A percentile compares a stretch with the other conserved stretches of the same genome.
These are phyloP conservation scores for Cladosporium sphaerospermum DNA, from an alignment of 2,329 filamentous ascomycete genomes.

Conservation along the genomic window DNA sequence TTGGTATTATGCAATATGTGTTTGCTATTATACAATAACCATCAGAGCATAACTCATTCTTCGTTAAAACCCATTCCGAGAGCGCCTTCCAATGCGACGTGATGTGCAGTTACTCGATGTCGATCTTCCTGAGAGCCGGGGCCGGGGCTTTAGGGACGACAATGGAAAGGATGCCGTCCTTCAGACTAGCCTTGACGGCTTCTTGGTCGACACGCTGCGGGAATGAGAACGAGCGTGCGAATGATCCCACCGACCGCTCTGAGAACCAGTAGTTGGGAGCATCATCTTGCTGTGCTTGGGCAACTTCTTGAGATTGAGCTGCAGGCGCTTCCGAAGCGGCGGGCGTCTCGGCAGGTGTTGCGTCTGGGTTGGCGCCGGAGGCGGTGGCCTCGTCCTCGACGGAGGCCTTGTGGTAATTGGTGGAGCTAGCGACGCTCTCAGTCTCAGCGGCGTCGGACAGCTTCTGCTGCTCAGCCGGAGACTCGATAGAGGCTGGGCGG, in stretches of 20 bases:
- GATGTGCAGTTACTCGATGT: conserved; percentile 41
- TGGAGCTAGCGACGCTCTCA: conserved; percentile 19
- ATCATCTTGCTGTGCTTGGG: conserved; percentile 23
- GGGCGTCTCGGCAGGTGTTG: conserved; percentile 15
- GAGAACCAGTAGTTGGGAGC: conserved; percentile 55
- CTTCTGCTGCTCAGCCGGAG: conserved; percentile 15
- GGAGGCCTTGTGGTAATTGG: conserved; percentile 46
- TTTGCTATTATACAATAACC: conserved; percentile 6
- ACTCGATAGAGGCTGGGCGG: conserved; percentile 46
- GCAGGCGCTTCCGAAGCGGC: conserved; percentile 25
- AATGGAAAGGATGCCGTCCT: conserved; percentile 54
- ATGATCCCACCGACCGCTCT: conserved; percentile 54
- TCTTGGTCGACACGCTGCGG: conserved; percentile 54
- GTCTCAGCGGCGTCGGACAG: conserved; percentile 10
- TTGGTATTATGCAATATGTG: background rate
- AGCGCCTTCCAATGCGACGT: no score
- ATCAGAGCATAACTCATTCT: conserved; percentile 5
- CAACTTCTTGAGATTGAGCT: conserved; percentile 24
- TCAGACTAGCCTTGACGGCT: conserved; percentile 54
- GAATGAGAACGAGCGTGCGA: conserved; percentile 55
- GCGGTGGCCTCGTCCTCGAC: conserved; percentile 53
- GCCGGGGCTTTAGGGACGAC: conserved; percentile 51
- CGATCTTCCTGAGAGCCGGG: conserved; percentile 46
- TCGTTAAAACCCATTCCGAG: background rate
- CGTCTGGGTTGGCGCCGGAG: conserved; percentile 13